Evolutionary conservation across 2,329 filamentous ascomycete species (phyloP).

Genomic region (Fusarium albosuccineum): DNA sequence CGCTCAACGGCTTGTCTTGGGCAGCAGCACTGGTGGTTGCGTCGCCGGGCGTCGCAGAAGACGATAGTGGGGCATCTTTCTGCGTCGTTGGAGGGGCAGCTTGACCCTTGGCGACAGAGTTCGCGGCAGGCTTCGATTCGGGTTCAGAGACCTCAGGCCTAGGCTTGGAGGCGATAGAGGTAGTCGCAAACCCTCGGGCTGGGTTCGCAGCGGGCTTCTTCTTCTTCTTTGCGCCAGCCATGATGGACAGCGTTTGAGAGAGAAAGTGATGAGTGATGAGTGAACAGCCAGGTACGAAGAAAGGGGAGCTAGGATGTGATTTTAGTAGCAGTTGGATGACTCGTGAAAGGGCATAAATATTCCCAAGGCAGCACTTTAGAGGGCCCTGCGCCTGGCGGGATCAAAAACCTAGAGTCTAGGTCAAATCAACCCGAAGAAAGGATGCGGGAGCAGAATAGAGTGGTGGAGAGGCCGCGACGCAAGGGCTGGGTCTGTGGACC

Average conservation of each 20-base stretch:
- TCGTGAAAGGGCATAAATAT: conserved; percentile 15
- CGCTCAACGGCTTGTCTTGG: conserved; percentile 70
- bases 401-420: conserved; percentile 13
- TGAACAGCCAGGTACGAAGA: conserved; percentile 4
- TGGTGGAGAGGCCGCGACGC: conserved; percentile 41
- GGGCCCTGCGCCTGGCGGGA: conserved; percentile 7
- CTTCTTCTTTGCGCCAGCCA: conserved; percentile 86
- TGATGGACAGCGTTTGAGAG: conserved; percentile 52
- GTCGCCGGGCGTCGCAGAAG: conserved; percentile 43
- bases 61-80: conserved; percentile 48
- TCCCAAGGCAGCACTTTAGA: neutral
- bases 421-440: conserved; percentile 17
- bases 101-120: conserved; percentile 39
- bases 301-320: neutral
- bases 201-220: conserved; percentile 91
- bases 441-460: conserved; percentile 23
- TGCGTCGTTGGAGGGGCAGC: conserved; percentile 50
- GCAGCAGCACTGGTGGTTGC: conserved; percentile 29
- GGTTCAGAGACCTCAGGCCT: conserved; percentile 69
- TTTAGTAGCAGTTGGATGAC: neutral
- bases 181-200: conserved; percentile 92
- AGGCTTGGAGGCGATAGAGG: conserved; percentile 87
- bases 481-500: conserved; percentile 37
- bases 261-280: neutral
- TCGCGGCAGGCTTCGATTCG: conserved; percentile 45